Evolutionary conservation across 2,329 filamentous ascomycete genomes (phyloP), one percentile per base, ranked within the genome.

Genomic region (Pseudogymnoascus sp.): DNA sequence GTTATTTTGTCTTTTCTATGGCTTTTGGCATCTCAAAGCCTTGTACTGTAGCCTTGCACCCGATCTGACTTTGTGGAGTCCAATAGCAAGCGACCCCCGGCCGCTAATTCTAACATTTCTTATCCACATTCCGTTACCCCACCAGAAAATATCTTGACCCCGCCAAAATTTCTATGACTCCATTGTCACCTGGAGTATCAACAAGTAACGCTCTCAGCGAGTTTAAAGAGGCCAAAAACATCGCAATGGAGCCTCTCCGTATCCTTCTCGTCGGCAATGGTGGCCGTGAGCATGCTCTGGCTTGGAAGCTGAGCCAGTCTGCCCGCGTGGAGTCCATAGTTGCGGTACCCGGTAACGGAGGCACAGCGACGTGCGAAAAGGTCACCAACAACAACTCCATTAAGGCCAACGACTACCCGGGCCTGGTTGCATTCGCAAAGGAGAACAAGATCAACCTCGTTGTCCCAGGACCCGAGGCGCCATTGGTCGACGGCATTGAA

Each of bases 221-320:
- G 33, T 40, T 25, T 62, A 18, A 55, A 42, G 33, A 35, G 39
- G 18, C 35, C 55, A 33, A 29, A 21, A 36, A 35, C 18, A 10
- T 37, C 42, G 48, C 60, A 37, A 64, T 61, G 45, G 63, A 65
- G 59, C 59, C 75, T 33, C 80, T 91, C 66, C 82, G 86, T 68
- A 80, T 96, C 69, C 86, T 97, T 66, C 86, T 97, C 66, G 86
- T 97, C 68, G 92, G 92, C 72, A 95, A 92, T 72, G 92, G 92
- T 67, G 92, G 92, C 70, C 87, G 92, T 70, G 92, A 97, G 77
- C 91, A 97, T 75, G 90, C 91, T 60, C 83, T 96, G 65, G 91
- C 92, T 59, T 97, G 92, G 92, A 96, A 94, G 77, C 80, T 96
- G 64, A 84, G 86, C 71, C 88, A 94, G 74, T 96, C 91, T 15